Evolutionary conservation across 2,329 filamentous ascomycete species (phyloP).

Genomic region (Aureobasidium namibiae): DNA sequence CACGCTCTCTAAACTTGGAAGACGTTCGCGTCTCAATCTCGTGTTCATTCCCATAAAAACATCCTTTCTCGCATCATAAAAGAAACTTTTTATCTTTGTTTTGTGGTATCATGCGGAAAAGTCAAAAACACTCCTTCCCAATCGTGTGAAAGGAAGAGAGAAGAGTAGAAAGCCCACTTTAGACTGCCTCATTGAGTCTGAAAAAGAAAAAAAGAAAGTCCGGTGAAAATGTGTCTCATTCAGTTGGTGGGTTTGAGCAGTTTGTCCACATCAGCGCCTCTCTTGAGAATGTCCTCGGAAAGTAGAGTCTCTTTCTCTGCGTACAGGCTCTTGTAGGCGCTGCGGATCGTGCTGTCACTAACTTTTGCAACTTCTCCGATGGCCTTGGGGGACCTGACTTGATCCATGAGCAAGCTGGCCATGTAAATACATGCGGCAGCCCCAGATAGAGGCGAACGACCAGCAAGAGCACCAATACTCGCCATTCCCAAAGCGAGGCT

Average conservation of each 20-base stretch:
- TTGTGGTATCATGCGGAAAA: not conserved
- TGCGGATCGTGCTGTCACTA: slow-evolving; percentile 93
- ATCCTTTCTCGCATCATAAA: not conserved
- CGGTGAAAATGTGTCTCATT: no score
- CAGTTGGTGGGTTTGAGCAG: slow-evolving; percentile 46
- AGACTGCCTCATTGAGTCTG: no score
- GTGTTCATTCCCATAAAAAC: not conserved
- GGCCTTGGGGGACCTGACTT: slow-evolving; percentile 72
- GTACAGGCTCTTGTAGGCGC: slow-evolving; percentile 85
- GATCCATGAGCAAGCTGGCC: slow-evolving; percentile 77
- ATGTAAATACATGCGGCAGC: slow-evolving; percentile 96
- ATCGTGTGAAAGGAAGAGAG: not conserved
- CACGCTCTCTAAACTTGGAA: no score
- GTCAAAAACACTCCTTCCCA: not conserved
- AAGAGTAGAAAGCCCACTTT: not conserved
- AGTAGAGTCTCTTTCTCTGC: slow-evolving; percentile 65
- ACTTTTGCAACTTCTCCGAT: slow-evolving; percentile 81
- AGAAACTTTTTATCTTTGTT: not conserved
- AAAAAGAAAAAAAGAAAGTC: no score
- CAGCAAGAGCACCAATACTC: slow-evolving; percentile 71
- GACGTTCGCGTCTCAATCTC: no score
- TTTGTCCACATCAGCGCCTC: slow-evolving; percentile 62
- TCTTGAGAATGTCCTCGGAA: slow-evolving; percentile 63
- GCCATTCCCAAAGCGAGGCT: slow-evolving; percentile 71
- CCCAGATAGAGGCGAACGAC: slow-evolving; percentile 86